These are phyloP conservation scores for Pestalotiopsis sp. DNA, from an alignment of 2,329 filamentous ascomycete genomes.

Conservation along the genomic window DNA sequence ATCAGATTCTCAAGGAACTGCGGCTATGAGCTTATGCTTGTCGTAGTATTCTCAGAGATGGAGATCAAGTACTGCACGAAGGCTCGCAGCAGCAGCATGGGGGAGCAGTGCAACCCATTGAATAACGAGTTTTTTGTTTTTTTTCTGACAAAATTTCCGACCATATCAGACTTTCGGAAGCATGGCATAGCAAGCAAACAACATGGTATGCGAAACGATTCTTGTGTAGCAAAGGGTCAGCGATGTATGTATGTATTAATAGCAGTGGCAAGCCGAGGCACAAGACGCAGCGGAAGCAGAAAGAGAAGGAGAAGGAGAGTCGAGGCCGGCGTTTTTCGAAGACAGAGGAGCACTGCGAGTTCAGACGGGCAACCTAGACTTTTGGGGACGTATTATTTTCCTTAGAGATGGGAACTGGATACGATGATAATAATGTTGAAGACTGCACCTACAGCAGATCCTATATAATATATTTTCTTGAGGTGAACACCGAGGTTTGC, in stretches of 20 bases:
- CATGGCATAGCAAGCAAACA: conserved; percentile 14
- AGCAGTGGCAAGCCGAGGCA: not conserved
- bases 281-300: not conserved
- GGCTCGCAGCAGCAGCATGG: not conserved
- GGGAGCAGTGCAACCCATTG: not conserved
- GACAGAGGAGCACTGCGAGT: not conserved
- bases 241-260: not conserved
- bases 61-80: not conserved
- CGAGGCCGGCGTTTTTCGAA: not conserved
- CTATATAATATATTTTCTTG: conserved; percentile 1
- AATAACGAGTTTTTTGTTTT: not conserved
- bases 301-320: not conserved
- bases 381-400: not conserved
- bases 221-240: not conserved
- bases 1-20: conserved; percentile 87
- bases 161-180: not conserved
- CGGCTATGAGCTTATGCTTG: conserved; percentile 59
- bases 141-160: conserved; percentile 12
- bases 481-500: not conserved
- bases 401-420: not conserved
- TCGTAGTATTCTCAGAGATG: not conserved
- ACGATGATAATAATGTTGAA: not conserved
- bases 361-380: not conserved
- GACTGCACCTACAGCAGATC: not conserved
- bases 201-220: not conserved